Conservation (phyloP, 768 basidiomycete species). For the Mycena chlorophos region DNA sequence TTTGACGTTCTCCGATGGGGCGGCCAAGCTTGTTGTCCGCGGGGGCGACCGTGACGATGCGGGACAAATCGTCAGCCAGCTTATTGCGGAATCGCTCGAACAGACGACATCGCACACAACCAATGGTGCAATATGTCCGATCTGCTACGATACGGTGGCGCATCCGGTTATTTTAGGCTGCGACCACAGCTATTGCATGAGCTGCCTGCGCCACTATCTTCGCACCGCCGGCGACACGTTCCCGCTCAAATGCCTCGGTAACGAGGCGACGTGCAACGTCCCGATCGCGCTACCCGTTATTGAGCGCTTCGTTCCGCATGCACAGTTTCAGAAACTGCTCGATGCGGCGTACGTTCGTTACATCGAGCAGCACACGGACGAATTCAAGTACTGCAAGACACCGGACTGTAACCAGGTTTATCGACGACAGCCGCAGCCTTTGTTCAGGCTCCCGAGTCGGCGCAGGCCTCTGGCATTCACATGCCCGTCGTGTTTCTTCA, state of each 20-base stretch:
- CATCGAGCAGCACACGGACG: conserved; percentile 16
- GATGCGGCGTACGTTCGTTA: conserved; percentile 15
- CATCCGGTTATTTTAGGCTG: conserved; percentile 28
- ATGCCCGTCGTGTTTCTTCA: conserved; percentile 53
- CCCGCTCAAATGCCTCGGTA: conserved; percentile 20
- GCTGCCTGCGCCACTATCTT: conserved; percentile 31
- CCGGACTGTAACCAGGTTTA: conserved; percentile 22
- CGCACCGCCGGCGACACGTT: conserved; percentile 22
- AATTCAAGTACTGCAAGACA: conserved; percentile 23
- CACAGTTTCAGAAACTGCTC: conserved; percentile 17
- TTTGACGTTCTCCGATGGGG: conserved; percentile 39
- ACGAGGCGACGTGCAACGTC: conserved; percentile 17
- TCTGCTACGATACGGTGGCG: conserved; percentile 37
- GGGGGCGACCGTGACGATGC: conserved; percentile 64
- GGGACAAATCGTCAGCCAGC: conserved; percentile 42
- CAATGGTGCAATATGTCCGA: conserved; percentile 32
- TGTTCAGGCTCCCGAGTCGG: too few species aligned
- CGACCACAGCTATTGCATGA: conserved; percentile 30
- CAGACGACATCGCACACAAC: conserved; percentile 11
- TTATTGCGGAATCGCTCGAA: conserved; percentile 44
- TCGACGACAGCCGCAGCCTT: background rate
- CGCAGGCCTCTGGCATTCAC: conserved; percentile 37
- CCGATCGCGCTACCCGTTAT: conserved; percentile 19
- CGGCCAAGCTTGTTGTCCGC: conserved; percentile 47
- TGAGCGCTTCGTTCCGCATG: conserved; percentile 4